phyloP scores from a whole-genome alignment of 352 stramenopile genomes.

The Globisporangium paroecandrum region DNA sequence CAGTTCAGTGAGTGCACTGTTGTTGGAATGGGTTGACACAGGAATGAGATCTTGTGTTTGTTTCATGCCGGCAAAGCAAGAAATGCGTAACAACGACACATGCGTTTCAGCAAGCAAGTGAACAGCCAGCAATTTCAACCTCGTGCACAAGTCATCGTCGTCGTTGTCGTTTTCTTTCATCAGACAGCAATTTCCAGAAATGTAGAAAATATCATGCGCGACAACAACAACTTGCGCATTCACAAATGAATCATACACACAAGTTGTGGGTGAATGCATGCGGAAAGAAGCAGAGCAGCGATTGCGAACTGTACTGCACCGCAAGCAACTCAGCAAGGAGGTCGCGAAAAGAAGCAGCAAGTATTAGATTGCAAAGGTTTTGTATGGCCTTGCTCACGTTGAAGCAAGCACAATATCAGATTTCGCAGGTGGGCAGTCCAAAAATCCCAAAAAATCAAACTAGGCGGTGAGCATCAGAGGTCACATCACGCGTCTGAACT shows the following conservation, averaged over 20 bases:
- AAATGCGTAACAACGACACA: neutral
- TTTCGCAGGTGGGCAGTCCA: neutral
- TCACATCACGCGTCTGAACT: conserved; percentile 8
- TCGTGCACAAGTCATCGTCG: neutral
- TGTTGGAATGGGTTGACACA: conserved; percentile 1
- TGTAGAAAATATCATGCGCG: neutral
- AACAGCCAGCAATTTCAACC: neutral
- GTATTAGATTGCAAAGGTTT: neutral
- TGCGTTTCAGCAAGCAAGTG: neutral
- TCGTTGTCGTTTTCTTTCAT: too few species aligned
- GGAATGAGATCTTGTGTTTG: neutral
- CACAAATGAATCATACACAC: neutral
- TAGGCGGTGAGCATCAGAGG: conserved; percentile 6
- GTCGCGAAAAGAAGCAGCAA: neutral
- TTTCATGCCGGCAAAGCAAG: neutral
- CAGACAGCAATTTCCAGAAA: neutral
- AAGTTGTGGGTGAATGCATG: neutral
- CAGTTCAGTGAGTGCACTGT: too few species aligned
- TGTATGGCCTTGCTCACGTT: neutral
- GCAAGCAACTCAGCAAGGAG: neutral
- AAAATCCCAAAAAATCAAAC: neutral
- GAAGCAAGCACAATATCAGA: neutral
- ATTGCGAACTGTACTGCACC: neutral
- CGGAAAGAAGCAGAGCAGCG: neutral
- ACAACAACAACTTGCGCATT: neutral